A percentile compares a stretch with the other conserved stretches of the same genome.
Evolutionary conservation across 1,139 yeast species (phyloP).

Genomic region (Saccharomycopsis hybrid): DNA sequence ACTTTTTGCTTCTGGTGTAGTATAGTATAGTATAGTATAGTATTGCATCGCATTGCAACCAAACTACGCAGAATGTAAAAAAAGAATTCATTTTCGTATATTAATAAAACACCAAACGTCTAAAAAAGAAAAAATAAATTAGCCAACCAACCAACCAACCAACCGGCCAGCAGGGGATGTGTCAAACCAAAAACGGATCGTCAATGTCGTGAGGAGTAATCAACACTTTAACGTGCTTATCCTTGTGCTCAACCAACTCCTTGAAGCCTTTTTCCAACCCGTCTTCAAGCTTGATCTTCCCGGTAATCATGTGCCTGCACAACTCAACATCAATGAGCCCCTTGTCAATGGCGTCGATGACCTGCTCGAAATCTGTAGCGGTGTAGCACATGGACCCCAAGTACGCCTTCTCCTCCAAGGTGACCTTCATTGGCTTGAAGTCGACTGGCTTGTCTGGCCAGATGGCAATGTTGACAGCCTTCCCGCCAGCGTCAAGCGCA

Average conservation of each 20-base stretch:
- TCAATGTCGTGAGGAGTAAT: constrained; percentile 28
- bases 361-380: constrained; percentile 41
- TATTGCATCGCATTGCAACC: too few species aligned
- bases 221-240: constrained; percentile 40
- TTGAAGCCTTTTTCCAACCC: constrained; percentile 41
- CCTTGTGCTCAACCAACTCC: constrained; percentile 39
- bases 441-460: constrained; percentile 40
- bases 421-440: constrained; percentile 40
- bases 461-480: constrained; percentile 46
- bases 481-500: constrained; percentile 39
- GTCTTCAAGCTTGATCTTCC: constrained; percentile 35
- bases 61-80: too few species aligned
- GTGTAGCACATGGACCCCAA: constrained; percentile 47
- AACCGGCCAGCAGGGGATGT: too few species aligned
- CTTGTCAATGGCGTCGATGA: constrained; percentile 37
- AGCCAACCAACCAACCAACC: too few species aligned
- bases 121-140: too few species aligned
- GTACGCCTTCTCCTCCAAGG: constrained; percentile 37
- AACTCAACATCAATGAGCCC: constrained; percentile 37
- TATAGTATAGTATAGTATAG: too few species aligned
- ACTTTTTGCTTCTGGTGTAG: too few species aligned
- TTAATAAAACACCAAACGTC: too few species aligned
- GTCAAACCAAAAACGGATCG: not conserved
- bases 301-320: constrained; percentile 37
- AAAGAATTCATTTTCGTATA: too few species aligned